These are phyloP conservation scores for Vinca minor DNA, from an alignment of 257 asterid genomes.

Conservation along the genomic window DNA sequence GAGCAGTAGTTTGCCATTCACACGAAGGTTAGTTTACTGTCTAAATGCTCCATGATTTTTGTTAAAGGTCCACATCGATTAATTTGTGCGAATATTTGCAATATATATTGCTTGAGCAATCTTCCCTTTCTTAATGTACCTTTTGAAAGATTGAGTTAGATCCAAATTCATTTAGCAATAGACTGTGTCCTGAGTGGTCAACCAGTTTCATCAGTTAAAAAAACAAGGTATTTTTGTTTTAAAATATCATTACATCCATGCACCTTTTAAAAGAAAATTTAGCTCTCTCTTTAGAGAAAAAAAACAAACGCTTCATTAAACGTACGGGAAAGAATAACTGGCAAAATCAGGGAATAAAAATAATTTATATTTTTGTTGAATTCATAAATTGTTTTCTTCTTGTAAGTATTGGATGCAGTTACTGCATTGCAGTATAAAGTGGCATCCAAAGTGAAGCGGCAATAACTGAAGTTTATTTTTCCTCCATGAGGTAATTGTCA, in stretches of 20 bases:
- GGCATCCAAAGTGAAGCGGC: slow-evolving; percentile 50
- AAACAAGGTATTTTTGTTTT: slow-evolving; percentile 51
- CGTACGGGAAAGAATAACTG: neutral
- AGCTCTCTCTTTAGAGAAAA: slow-evolving; percentile 5
- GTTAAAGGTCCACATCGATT: no score
- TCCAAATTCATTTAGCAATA: no score
- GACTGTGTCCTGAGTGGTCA: slow-evolving; percentile 74
- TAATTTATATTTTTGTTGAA: slow-evolving; percentile 1
- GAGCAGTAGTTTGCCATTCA: slow-evolving; percentile 44
- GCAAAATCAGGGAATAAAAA: neutral
- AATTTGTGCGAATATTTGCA: no score
- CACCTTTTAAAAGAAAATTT: neutral
- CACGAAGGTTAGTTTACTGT: slow-evolving; percentile 57
- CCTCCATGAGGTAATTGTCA: slow-evolving; percentile 17
- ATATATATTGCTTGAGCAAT: no score
- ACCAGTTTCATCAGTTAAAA: slow-evolving; percentile 55
- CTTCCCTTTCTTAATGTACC: no score
- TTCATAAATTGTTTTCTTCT: slow-evolving; percentile 16
- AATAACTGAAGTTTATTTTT: slow-evolving; percentile 11
- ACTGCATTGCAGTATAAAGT: slow-evolving; percentile 88
- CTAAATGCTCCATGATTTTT: neutral
- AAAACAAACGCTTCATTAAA: neutral
- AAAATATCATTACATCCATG: neutral
- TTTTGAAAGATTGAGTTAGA: no score
- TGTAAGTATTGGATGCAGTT: slow-evolving; percentile 77